A percentile compares a stretch with the other conserved stretches of the same genome.
Conservation (phyloP, 176 grass and related monocot species). For the Ensete ventricosum region DNA sequence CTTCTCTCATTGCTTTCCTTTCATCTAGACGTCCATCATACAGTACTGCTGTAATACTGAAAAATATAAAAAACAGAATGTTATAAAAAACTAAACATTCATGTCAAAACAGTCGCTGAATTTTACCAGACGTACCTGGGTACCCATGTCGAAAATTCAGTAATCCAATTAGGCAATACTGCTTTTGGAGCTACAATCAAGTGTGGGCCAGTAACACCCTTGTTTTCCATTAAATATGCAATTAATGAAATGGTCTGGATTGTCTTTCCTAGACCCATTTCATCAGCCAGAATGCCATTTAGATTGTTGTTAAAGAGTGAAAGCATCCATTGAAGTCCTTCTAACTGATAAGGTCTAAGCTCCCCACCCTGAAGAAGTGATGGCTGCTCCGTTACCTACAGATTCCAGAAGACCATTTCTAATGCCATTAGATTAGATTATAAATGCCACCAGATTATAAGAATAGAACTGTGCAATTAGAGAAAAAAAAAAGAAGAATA, state of each 20-base stretch:
- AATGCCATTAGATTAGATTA: background rate
- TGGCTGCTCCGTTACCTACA: slow-evolving; percentile 91
- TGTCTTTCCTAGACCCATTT: slow-evolving; percentile 99
- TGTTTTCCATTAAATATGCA: slow-evolving; percentile 89
- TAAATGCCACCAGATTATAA: background rate
- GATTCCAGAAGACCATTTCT: slow-evolving; percentile 14
- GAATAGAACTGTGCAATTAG: background rate
- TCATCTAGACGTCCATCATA: slow-evolving; percentile 98
- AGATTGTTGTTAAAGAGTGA: slow-evolving; percentile 98
- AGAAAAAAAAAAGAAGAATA: background rate
- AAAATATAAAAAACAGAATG: slow-evolving; percentile 16
- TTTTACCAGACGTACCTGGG: slow-evolving; percentile 43
- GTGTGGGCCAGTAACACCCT: slow-evolving; percentile 78
- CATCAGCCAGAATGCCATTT: slow-evolving; percentile 98
- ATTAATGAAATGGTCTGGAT: slow-evolving; percentile 97
- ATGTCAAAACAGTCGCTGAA: background rate
- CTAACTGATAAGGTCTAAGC: slow-evolving; percentile 83
- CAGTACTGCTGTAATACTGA: slow-evolving; percentile 70
- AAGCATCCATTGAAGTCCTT: slow-evolving; percentile 99
- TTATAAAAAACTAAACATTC: slow-evolving; percentile 2
- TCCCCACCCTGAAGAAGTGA: slow-evolving; percentile 73
- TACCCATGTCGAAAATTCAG: slow-evolving; percentile 91
- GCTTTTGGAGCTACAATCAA: slow-evolving; percentile 97
- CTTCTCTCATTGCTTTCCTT: slow-evolving; percentile 79
- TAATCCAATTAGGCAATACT: slow-evolving; percentile 96